Conservation (phyloP, 441 rosid species). For the Jatropha multifida region DNA sequence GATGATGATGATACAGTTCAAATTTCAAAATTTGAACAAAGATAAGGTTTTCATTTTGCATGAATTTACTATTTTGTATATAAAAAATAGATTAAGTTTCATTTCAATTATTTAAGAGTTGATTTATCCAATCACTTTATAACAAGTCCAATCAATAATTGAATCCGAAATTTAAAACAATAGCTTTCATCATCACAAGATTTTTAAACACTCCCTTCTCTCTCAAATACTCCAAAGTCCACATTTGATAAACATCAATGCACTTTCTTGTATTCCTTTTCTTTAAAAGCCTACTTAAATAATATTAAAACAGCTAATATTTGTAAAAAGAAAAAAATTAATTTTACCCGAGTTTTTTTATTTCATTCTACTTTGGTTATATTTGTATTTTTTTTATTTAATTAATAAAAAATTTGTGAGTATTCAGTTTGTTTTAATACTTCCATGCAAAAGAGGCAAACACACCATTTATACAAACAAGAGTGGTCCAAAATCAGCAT, state of each 20-base stretch:
- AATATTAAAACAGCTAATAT: no score
- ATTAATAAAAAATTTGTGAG: no score
- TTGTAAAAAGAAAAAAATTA: no score
- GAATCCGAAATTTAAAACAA: neutral
- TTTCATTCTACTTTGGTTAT: no score
- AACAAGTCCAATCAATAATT: neutral
- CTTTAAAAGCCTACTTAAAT: no score
- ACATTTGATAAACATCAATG: neutral
- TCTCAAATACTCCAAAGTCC: neutral
- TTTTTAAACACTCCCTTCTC: no score
- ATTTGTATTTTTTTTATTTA: no score
- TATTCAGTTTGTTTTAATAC: neutral
- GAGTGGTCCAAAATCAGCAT: constrained; percentile 12
- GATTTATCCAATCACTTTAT: neutral
- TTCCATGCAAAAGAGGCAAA: neutral
- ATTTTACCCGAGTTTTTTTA: no score
- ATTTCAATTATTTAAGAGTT: neutral
- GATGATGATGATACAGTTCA: no score
- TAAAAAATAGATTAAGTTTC: no score
- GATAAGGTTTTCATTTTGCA: neutral
- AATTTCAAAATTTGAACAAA: no score
- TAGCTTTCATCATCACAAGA: neutral
- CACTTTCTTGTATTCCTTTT: no score
- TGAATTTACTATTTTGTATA: neutral
- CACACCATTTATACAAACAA: neutral